Evolutionary conservation across 2,329 filamentous ascomycete species (phyloP), one percentile per base, ranked within the genome.

Genomic region (Hortaea werneckii): DNA sequence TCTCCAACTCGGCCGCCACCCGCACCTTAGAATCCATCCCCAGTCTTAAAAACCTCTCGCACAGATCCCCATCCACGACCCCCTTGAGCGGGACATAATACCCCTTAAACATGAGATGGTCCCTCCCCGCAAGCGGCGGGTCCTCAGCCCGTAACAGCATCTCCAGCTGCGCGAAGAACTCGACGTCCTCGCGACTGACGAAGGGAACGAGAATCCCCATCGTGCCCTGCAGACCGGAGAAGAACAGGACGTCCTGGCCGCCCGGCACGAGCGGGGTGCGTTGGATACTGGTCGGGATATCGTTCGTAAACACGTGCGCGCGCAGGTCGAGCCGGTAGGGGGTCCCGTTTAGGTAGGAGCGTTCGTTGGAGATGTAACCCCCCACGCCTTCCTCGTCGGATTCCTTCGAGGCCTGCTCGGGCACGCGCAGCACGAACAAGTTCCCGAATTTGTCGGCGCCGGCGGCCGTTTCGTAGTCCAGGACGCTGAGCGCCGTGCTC

Each of bases 361-460:
- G 80, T 50, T 94, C 87, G 58, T 98, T 89, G 8, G 32, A 35
- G n/a, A 98, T 78, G 67, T 95, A 89, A 2, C 88, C 81, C 10
- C 89, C 90, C 3, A 87, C 86, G 40, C 87, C 87, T 50, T 94
- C 87, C 64, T 95, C 92, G 58, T 98, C 92, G 0, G 88, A 85
- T 63, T 94, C 87, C 54, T 88, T 83, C 34, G 87, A 94, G 6
- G 83, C 82, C 64, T 94, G 92, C 49, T 82, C 73, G 0, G 90
- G 88, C 58, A 86, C 92, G 41, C 92, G 84, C 29, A 98, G 75
- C 39, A 98, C 78, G 82, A 88, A 98, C 11, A 98, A 68, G 58
- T 98, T 98, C 50, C 92, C 94, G 54, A 98, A 99, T 63, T 95
- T 96, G 70, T 99, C 92, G 32, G 90, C 90, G 32, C 90, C 92